A percentile compares a stretch with the other conserved stretches of the same genome.
These are phyloP conservation scores for Vachellia collinsii DNA, from an alignment of 306 rosid genomes.

Conservation along the genomic window DNA sequence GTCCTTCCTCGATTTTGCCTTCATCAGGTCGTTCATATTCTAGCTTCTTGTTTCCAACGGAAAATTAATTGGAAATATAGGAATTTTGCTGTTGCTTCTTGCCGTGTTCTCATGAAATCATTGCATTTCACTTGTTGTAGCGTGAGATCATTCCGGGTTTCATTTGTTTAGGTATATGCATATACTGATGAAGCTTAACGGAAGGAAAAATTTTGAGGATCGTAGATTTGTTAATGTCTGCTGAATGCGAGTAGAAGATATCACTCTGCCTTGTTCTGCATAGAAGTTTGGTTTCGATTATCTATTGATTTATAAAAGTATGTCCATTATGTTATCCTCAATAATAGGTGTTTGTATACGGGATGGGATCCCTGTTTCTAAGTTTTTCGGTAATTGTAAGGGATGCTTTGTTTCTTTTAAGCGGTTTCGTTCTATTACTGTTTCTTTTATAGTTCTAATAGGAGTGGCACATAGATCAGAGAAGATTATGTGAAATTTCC, in stretches of 20 bases:
- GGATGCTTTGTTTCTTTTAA: not conserved
- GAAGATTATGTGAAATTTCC: not conserved
- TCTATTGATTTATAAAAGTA: not conserved
- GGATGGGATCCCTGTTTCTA: not conserved
- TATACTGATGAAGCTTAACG: not conserved
- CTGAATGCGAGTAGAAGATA: not conserved
- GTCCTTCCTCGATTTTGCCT: conserved; percentile 10
- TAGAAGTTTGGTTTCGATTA: not conserved
- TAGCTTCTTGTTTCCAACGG: not conserved
- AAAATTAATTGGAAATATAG: not conserved
- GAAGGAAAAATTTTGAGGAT: not conserved
- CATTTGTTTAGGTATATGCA: not conserved
- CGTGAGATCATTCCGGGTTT: not conserved
- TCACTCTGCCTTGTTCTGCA: not conserved
- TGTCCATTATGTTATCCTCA: not conserved
- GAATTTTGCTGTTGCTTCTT: not conserved
- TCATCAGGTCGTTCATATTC: not conserved
- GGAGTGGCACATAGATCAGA: not conserved
- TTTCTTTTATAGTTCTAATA: not conserved
- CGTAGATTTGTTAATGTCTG: not conserved
- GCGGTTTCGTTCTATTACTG: not conserved
- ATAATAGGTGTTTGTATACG: not conserved
- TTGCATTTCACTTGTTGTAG: not conserved
- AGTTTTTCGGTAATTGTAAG: not conserved
- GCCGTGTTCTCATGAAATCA: not conserved